Percentiles rank a stretch among this genome's conserved stretches.
phyloP scores from a whole-genome alignment of 2,329 filamentous ascomycete species.

The Neurospora sp. region DNA sequence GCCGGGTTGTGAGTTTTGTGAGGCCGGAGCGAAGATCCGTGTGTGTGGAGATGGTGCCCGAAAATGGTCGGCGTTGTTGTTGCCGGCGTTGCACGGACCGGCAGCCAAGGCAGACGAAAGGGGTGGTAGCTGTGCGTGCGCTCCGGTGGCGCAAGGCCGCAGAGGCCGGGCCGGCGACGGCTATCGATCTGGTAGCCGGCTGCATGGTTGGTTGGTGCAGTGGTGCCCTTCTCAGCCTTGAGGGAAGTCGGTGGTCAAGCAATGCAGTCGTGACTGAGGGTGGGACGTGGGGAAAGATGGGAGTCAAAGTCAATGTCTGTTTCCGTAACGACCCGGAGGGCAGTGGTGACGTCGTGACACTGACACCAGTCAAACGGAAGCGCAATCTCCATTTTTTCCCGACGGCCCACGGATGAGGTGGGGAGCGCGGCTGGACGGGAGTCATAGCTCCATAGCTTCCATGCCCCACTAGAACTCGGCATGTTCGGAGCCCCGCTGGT shows the following conservation, averaged over 20 bases:
- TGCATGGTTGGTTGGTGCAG: neutral
- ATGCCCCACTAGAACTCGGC: neutral
- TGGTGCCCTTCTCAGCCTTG: neutral
- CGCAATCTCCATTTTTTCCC: neutral
- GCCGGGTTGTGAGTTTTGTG: constrained; percentile 58
- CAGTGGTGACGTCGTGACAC: neutral
- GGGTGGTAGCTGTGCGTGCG: neutral
- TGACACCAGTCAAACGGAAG: too few species aligned
- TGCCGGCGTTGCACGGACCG: neutral
- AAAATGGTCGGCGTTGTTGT: constrained; percentile 10
- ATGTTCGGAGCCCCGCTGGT: neutral
- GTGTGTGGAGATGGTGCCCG: constrained; percentile 11
- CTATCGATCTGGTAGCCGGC: neutral
- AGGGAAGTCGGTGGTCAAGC: neutral
- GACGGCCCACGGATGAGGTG: neutral
- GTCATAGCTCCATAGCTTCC: neutral
- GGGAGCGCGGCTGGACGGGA: neutral
- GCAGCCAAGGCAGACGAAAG: neutral
- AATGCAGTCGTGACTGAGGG: neutral
- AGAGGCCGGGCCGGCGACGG: neutral
- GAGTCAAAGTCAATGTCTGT: neutral
- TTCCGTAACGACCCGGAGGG: neutral
- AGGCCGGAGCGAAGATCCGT: constrained; percentile 28
- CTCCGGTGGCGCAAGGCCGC: neutral
- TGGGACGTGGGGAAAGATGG: neutral